phyloP scores from a whole-genome alignment of 768 basidiomycete species.

The Glaciozyma martinii region DNA sequence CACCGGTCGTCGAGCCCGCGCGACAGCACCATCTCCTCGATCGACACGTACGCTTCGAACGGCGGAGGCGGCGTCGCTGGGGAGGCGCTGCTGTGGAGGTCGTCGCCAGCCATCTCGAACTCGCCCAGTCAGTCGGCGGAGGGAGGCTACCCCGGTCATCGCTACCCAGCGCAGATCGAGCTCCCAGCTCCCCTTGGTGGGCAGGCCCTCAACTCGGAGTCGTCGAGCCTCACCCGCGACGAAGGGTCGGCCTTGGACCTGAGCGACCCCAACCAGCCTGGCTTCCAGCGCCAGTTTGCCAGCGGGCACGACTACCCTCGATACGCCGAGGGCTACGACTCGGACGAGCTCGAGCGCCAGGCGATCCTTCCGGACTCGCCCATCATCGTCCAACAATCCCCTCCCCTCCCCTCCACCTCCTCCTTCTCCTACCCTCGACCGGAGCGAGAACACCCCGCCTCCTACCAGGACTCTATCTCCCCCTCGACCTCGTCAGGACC shows the following conservation, averaged over 20 bases:
- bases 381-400: neutral
- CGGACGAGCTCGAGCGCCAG: slow-evolving; percentile 25
- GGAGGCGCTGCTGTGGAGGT: slow-evolving; percentile 36
- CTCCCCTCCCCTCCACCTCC: neutral
- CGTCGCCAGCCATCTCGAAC: slow-evolving; percentile 30
- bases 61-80: slow-evolving; percentile 32
- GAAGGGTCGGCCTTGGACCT: neutral
- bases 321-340: slow-evolving; percentile 17
- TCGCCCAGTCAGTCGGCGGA: slow-evolving; percentile 10
- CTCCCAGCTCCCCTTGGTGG: slow-evolving; percentile 36
- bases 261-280: neutral
- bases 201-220: neutral
- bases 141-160: slow-evolving; percentile 33
- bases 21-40: slow-evolving; percentile 56
- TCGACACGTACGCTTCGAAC: slow-evolving; percentile 28
- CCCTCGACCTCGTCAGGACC: neutral
- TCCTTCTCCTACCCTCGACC: neutral
- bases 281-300: neutral
- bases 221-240: neutral
- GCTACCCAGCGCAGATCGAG: slow-evolving; percentile 33
- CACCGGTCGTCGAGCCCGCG: slow-evolving; percentile 43
- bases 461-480: neutral
- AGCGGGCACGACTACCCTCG: slow-evolving; percentile 30
- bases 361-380: slow-evolving; percentile 15
- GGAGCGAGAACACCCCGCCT: slow-evolving; percentile 2